phyloP scores from a whole-genome alignment of 164 flowering plant genomes.

The Tinospora cordifolia region DNA sequence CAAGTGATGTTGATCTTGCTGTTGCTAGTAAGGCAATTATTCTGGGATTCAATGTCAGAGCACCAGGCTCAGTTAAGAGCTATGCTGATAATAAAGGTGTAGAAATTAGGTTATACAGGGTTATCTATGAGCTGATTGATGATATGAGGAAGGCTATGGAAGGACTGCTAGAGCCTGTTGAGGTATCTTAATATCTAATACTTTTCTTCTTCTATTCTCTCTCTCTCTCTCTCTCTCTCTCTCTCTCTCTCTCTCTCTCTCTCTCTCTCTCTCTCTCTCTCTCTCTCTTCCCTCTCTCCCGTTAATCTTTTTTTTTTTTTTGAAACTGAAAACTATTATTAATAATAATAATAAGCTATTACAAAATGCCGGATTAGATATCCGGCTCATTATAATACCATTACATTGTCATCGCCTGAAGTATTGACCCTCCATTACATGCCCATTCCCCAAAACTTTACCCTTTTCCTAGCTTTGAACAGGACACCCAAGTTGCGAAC shows the following conservation, averaged over 20 bases:
- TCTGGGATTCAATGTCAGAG: constrained; percentile 81
- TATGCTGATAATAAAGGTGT: constrained; percentile 67
- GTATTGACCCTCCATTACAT: no score
- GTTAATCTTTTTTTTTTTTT: no score
- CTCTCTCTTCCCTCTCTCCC: not conserved
- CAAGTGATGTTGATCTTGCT: constrained; percentile 88
- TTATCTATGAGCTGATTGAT: constrained; percentile 88
- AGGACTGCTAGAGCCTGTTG: constrained; percentile 77
- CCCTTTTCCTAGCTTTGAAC: no score
- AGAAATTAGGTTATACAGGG: constrained; percentile 71
- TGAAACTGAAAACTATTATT: no score
- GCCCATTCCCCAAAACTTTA: no score
- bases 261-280: not conserved
- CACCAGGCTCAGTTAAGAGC: constrained; percentile 67
- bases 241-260: not conserved
- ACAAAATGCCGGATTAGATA: no score
- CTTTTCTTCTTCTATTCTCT: not conserved
- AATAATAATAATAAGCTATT: no score
- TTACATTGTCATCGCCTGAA: no score
- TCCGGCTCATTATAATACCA: no score
- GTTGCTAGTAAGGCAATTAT: constrained; percentile 70
- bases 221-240: not conserved
- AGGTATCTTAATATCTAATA: constrained; percentile 34
- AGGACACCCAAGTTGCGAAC: no score
- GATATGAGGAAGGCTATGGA: constrained; percentile 88